Evolutionary conservation across 225 moss, liverwort and hornwort genomes (phyloP), one percentile per base, ranked within the genome.

Genomic region (Pseudoscleropodium purum): DNA sequence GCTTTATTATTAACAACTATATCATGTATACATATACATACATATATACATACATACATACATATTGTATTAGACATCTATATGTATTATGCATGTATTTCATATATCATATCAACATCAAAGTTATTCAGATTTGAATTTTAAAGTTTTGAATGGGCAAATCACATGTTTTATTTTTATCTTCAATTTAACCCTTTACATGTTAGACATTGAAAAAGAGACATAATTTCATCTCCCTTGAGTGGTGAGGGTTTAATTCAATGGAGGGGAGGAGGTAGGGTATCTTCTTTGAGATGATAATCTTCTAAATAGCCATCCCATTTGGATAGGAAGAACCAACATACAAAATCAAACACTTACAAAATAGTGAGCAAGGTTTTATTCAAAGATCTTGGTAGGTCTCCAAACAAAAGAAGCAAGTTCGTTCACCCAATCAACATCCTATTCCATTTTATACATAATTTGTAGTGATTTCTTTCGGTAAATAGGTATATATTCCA

Each of bases 361-460:
- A 51, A 33, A 31, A 20, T 75, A 20, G 2, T 49, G 1, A 20
- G 8, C 12, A 49, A 75, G 12, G 7, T 33, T 51, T 49, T 18
- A 75, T 2, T 31, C 13, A 33, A 49, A 33, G 20, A 20, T 49
- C 4, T 5, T 33, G 1, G 13, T 75, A 3, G 19, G 7, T 19
- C 7, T 75, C 5, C 7, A 16, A 19, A 19, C 7, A 2, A 31
- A 49, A 2, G 4, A 75, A 49, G 12, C 0, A 0, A 0, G 1
- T 49, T 49, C 20, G 12, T 21, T 51, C 21, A 13, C 1, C 13
- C 0, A 51, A 34, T 12, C 12, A 19, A 7, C 7, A 49, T 75
- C 49, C 2, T 19, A 49, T 49, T 0, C 5, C 12, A 75, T 75
- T 75, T 49, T 31, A 75, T 18, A 75, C 7, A 49, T 47, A 75